These are phyloP conservation scores for Metarhizium sp. DNA, from an alignment of 2,329 filamentous ascomycete genomes.

Conservation along the genomic window DNA sequence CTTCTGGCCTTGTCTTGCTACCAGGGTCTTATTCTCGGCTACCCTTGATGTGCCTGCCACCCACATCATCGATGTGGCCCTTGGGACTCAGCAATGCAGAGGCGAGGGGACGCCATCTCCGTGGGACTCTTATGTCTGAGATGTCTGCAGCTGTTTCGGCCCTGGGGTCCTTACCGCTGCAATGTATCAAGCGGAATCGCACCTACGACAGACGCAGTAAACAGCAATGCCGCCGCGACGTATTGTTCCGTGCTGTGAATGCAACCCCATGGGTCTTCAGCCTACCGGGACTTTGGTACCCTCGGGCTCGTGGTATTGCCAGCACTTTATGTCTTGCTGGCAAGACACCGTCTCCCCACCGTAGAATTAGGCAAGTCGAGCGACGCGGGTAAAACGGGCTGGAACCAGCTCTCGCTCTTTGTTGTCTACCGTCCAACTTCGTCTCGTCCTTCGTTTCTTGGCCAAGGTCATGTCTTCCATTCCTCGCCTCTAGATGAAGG, in stretches of 20 bases:
- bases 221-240: background rate
- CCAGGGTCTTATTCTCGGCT: slow-evolving; percentile 2
- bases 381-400: slow-evolving; percentile 1
- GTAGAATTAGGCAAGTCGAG: background rate
- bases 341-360: slow-evolving; percentile 10
- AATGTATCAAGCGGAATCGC: background rate
- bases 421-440: background rate
- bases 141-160: slow-evolving; percentile 2
- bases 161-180: slow-evolving; percentile 1
- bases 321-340: slow-evolving; percentile 9
- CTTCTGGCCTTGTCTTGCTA: slow-evolving; percentile 4
- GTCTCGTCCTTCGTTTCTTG: slow-evolving; percentile 2
- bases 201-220: background rate
- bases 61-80: slow-evolving; percentile 5
- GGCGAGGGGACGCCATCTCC: background rate
- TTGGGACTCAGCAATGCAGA: background rate
- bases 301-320: slow-evolving; percentile 3
- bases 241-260: background rate
- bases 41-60: slow-evolving; percentile 1
- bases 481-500: slow-evolving; percentile 22
- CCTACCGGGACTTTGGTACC: slow-evolving; percentile 1
- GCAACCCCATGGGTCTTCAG: slow-evolving; percentile 1
- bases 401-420: background rate
- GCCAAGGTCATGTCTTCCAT: slow-evolving; percentile 13
- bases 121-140: background rate